Conservation (phyloP, 2,329 filamentous ascomycete genomes). For the Gnomoniopsis sp. region DNA sequence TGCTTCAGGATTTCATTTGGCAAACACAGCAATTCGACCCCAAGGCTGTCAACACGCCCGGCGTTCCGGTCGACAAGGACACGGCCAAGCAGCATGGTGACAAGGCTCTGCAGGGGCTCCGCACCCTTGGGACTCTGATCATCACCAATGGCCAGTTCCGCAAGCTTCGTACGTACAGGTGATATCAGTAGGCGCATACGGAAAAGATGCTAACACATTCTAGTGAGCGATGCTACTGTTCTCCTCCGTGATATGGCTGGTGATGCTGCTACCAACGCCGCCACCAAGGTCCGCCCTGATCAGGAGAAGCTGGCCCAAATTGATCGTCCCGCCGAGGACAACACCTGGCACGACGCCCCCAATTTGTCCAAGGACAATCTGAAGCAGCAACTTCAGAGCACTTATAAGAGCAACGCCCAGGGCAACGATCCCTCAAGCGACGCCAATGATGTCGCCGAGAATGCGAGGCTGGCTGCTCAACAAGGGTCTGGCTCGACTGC, state of each 20-base stretch:
- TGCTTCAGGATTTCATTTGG: slow-evolving; percentile 97
- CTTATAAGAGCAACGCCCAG: slow-evolving; percentile 44
- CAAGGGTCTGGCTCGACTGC: slow-evolving; percentile 26
- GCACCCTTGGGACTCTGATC: slow-evolving; percentile 82
- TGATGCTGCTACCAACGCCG: slow-evolving; percentile 80
- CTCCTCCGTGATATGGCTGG: slow-evolving; percentile 87
- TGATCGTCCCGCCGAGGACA: slow-evolving; percentile 81
- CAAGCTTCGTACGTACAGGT: slow-evolving; percentile 64
- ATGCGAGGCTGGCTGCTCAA: slow-evolving; percentile 55
- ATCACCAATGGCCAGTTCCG: slow-evolving; percentile 96
- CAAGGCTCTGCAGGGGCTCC: slow-evolving; percentile 77
- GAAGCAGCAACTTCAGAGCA: slow-evolving; percentile 63
- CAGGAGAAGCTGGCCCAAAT: slow-evolving; percentile 75
- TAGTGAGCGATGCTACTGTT: slow-evolving; percentile 73
- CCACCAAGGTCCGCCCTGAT: slow-evolving; percentile 69
- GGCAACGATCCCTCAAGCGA: slow-evolving; percentile 54
- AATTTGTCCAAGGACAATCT: slow-evolving; percentile 68
- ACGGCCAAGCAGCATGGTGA: slow-evolving; percentile 79
- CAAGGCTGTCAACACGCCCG: slow-evolving; percentile 58
- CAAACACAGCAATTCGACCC: slow-evolving; percentile 75
- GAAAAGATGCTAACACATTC: slow-evolving; percentile 13
- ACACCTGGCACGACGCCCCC: slow-evolving; percentile 89
- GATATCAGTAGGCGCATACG: fast-evolving
- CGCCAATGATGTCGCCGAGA: slow-evolving; percentile 54
- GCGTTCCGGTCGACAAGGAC: slow-evolving; percentile 70